Evolutionary conservation across 495 filamentous ascomycete species (phyloP).

Genomic region (Friedmanniomyces endolithicus): DNA sequence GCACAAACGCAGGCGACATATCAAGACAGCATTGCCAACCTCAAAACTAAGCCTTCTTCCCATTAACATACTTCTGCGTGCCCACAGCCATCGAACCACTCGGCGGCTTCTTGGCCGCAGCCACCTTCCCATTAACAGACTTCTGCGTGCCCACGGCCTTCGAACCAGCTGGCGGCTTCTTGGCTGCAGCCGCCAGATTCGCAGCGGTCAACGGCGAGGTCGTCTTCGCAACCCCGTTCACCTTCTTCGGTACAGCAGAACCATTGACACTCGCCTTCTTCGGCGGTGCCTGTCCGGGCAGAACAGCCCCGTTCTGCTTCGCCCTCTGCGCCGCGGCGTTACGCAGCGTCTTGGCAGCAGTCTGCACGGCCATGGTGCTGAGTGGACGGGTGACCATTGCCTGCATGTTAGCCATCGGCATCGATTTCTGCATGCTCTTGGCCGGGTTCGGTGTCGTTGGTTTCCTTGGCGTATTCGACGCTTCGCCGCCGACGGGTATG

Average conservation of each 20-base stretch:
- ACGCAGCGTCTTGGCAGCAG: slow-evolving; percentile 1
- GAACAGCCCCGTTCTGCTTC: slow-evolving; percentile 11
- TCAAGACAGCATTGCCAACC: background rate
- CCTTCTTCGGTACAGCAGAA: background rate
- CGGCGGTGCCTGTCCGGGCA: slow-evolving; percentile 12
- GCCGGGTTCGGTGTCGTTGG: background rate
- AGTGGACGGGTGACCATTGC: slow-evolving; percentile 16
- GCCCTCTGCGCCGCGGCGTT: slow-evolving; percentile 16
- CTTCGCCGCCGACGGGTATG: slow-evolving; percentile 8
- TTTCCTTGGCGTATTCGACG: slow-evolving; percentile 1
- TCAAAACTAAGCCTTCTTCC: background rate
- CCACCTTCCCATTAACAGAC: slow-evolving; percentile 9
- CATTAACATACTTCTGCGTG: slow-evolving; percentile 18
- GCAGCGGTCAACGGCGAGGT: slow-evolving; percentile 10
- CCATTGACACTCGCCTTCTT: background rate
- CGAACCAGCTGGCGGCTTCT: background rate
- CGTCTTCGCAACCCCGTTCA: background rate
- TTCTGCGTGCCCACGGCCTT: slow-evolving; percentile 17
- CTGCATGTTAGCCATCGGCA: slow-evolving; percentile 18
- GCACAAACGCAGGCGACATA: background rate
- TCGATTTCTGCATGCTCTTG: slow-evolving; percentile 2
- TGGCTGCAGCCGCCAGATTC: slow-evolving; percentile 5
- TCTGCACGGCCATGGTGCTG: slow-evolving; percentile 18
- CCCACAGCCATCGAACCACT: slow-evolving; percentile 6
- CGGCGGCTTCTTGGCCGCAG: slow-evolving; percentile 4